These are phyloP conservation scores for Trichoderma cornu-damae DNA, from an alignment of 2,329 filamentous ascomycete species.

Conservation along the genomic window DNA sequence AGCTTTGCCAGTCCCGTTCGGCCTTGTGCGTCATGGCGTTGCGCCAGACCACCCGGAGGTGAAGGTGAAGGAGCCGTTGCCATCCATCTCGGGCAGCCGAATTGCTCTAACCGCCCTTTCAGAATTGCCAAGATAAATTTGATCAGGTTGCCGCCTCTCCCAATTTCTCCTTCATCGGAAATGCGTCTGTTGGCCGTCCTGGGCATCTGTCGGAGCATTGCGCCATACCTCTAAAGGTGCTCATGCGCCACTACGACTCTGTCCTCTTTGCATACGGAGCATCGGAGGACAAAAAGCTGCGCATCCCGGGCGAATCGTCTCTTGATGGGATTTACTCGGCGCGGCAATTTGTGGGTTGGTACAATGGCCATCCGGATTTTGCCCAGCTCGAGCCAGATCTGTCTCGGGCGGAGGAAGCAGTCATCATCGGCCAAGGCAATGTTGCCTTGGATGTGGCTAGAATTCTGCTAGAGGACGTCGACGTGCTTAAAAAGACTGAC, in stretches of 20 bases:
- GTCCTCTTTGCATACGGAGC: conserved; percentile 92
- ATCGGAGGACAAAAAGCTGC: conserved; percentile 71
- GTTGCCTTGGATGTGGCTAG: conserved; percentile 91
- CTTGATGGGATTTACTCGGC: conserved; percentile 78
- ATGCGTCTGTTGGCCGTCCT: conserved; percentile 67
- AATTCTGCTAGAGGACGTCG: conserved; percentile 72
- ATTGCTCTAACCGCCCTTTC: background rate
- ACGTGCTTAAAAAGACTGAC: conserved; percentile 73
- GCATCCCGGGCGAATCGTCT: conserved; percentile 70
- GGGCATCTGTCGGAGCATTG: conserved; percentile 37
- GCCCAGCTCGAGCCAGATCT: conserved; percentile 68
- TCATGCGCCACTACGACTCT: conserved; percentile 83
- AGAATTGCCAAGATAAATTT: conserved; percentile 93
- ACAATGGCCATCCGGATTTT: conserved; percentile 88
- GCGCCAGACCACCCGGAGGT: conserved; percentile 99
- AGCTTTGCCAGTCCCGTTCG: conserved; percentile 84
- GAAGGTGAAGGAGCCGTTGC: conserved; percentile 56
- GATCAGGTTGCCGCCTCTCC: conserved; percentile 77
- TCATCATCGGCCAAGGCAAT: conserved; percentile 92
- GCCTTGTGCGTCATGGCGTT: conserved; percentile 87
- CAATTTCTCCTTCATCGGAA: conserved; percentile 86
- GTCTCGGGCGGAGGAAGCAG: conserved; percentile 69
- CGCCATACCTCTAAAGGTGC: conserved; percentile 58
- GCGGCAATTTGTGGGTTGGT: conserved; percentile 94
- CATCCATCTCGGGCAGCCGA: background rate